Base-by-base conservation (phyloP, 2,329 filamentous ascomycete species). In the Trematosphaeria pertusa region DNA sequence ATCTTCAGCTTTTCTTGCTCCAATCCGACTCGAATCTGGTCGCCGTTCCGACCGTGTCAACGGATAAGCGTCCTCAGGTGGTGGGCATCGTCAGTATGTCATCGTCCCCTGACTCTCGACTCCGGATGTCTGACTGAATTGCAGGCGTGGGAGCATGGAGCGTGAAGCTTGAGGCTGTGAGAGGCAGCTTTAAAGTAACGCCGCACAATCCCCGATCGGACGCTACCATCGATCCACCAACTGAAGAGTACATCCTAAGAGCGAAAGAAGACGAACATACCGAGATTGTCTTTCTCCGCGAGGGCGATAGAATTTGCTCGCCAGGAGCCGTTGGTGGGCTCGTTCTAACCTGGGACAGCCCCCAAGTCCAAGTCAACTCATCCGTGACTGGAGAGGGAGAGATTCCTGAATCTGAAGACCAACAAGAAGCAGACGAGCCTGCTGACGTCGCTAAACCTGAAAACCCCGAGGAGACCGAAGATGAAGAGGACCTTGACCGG, bases 351-450 rank as follows among this genome's bases (percentile, higher is more conserved):
- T 64, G 56, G 54, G 45, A 48, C 15, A 34, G 52, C 4, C 43
- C 61, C 0, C 57, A 69, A 40, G 50, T 69, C 11, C 65, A 69
- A 43, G 67, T 71, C 24, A 61, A 62, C 24, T 69, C 67, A 1
- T 69, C 67, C 5, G 59, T 45, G 20, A 37, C 58, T n/a, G 55
- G 48, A 14, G 55, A 58, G 8, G 45, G 18, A n/a, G 44, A 37
- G 15, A 37, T 52, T 11, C 35, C 19, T 7, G 33, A 54, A 6
- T 33, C 37, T 2, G 28, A 46, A 11, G 21, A 51, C 8, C 15
- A 5, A 12, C 12, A 28, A 10, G n/a, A 14, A 2, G 31, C 34
- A 28, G 45, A 28, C n/a, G 37, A 54, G 24, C 24, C 24, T 8
- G 7, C 24, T 8, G n/a, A n/a, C 21, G 42, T 36, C 9, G 50